Base-by-base conservation (phyloP, 257 asterid species). In the Scutellaria baicalensis region DNA sequence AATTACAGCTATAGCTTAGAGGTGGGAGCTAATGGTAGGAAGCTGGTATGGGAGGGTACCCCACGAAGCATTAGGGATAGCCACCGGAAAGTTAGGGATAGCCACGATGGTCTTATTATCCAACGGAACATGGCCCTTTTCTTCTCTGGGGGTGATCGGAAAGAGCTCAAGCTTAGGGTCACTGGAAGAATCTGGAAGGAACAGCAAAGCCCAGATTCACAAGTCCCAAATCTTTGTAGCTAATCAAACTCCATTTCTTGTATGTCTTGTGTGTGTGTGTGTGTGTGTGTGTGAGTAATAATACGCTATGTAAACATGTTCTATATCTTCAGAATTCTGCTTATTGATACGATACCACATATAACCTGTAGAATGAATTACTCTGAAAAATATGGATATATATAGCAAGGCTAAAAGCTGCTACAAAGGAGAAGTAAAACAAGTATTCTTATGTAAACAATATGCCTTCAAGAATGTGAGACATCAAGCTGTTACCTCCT, bases 111-210 rank as follows among this genome's bases (percentile, higher is more conserved):
- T 9, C 96, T n/a, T 27, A 83, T 89, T 4, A 89, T 89, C 56
- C 95, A 90, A 72, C 74, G 96, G 23, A 87, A 87, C 81, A 81
- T 89, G 90, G 95, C 96, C 13, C 92, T 89, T 40, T 89, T 90
- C 81, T 87, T 90, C 75, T 90, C 96, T 13, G 96, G 96, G 0
- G 91, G 88, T 61, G 96, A 89, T 60, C 74, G 86, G 73, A 89
- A 89, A 80, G 96, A 89, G 78, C 91, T 89, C 36, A 89, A 89
- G 89, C 90, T 89, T 74, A 80, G 96, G 69, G 96, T 89, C 23
- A 89, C 96, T 0, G 96, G 96, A 38, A 78, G 89, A 69, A 87
- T 87, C 69, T 87, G 96, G 96, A 87, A 89, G 64, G 94, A 89
- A 62, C 91, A 87, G 51, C 93, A 85, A 72, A 82, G 73, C 51